Evolutionary conservation across 169 alveolate species (phyloP).

Genomic region (Miamiensis avidus): DNA sequence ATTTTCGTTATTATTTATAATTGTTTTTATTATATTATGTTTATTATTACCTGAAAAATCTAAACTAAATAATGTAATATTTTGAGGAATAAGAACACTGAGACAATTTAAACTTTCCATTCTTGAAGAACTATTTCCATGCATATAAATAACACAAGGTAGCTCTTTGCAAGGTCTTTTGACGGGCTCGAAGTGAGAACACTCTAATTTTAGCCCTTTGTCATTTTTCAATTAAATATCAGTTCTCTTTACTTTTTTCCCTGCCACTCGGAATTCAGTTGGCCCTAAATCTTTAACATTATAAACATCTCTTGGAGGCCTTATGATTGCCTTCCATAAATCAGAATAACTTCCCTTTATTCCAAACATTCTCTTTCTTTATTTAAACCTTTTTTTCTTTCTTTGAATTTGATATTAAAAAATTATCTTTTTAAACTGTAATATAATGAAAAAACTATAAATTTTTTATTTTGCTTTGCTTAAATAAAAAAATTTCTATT

Average conservation of each 20-base stretch:
- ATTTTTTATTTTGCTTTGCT: no score
- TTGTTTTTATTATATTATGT: no score
- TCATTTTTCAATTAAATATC: conserved; percentile 82
- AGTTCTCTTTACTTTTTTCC: conserved; percentile 67
- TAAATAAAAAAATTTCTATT: no score
- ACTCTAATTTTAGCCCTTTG: conserved; percentile 73
- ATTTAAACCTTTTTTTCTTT: no score
- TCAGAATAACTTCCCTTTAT: conserved; percentile 58
- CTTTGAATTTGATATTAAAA: background rate
- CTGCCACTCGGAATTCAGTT: conserved; percentile 61
- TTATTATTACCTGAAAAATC: conserved; percentile 73
- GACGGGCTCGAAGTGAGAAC: conserved; percentile 92
- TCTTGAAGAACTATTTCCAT: conserved; percentile 92
- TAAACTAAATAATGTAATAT: conserved; percentile 88
- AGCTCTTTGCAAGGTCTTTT: conserved; percentile 65
- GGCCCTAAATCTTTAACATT: conserved; percentile 76
- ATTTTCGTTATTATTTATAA: no score
- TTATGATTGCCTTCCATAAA: conserved; percentile 87
- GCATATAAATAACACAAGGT: conserved; percentile 93
- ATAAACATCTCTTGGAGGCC: conserved; percentile 89
- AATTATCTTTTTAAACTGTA: no score
- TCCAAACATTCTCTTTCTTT: conserved; percentile 15
- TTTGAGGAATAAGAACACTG: conserved; percentile 81
- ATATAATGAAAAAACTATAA: background rate
- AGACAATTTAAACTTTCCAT: conserved; percentile 88